Evolutionary conservation across 139 green algal genomes (phyloP).

Genomic region (Chlorella ohadii): DNA sequence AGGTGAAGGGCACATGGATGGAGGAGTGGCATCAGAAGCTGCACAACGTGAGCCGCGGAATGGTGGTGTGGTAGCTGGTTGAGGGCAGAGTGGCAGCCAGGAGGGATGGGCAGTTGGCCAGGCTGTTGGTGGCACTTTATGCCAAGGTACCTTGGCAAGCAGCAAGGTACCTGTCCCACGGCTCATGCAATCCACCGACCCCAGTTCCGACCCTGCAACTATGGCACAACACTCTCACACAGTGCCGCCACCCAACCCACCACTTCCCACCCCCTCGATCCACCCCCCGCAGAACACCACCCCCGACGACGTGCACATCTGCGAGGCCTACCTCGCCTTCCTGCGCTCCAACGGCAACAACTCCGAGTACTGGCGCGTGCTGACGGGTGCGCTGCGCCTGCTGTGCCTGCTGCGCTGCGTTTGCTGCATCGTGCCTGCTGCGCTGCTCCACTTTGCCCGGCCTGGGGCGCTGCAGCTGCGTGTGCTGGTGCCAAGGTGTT

Average conservation of each 20-base stretch:
- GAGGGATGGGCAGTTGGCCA: neutral
- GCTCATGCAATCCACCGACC: neutral
- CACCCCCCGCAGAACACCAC: slow-evolving; percentile 97
- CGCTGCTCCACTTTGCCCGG: too few species aligned
- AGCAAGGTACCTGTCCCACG: neutral
- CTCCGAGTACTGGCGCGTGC: slow-evolving; percentile 87
- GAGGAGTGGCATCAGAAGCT: slow-evolving; percentile 99
- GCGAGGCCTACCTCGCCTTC: slow-evolving; percentile 96
- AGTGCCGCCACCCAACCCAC: neutral
- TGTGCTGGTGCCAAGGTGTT: too few species aligned
- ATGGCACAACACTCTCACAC: neutral
- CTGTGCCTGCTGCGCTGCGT: too few species aligned
- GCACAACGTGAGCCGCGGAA: slow-evolving; percentile 40
- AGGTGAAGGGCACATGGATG: slow-evolving; percentile 92
- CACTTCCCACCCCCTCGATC: slow-evolving; percentile 48
- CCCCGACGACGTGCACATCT: slow-evolving; percentile 99
- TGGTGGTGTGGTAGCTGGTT: too few species aligned
- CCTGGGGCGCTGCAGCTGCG: too few species aligned
- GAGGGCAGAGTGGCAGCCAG: neutral
- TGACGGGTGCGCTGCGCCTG: slow-evolving; percentile 66
- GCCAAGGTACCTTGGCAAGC: too few species aligned
- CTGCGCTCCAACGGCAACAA: slow-evolving; percentile 85
- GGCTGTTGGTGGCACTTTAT: too few species aligned
- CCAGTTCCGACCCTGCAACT: neutral
- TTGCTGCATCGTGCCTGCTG: too few species aligned